Evolutionary conservation across 2,329 filamentous ascomycete genomes (phyloP), one percentile per base, ranked within the genome.

Genomic region (Verticillium albo-atrum): DNA sequence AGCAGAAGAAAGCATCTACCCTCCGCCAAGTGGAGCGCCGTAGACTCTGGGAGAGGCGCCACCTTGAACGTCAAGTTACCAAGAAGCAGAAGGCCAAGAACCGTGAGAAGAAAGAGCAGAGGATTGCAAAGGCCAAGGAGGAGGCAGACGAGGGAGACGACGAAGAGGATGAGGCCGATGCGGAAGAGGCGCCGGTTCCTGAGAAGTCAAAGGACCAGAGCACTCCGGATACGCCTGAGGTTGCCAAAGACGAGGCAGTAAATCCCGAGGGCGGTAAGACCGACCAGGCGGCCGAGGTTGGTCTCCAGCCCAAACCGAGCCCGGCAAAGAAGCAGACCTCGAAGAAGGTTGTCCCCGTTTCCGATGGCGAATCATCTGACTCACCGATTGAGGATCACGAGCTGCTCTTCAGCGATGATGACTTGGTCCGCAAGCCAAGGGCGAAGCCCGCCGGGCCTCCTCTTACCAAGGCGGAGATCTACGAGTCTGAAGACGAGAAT

Each of bases 341-440:
- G 30, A 75, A 74, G 66, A 71, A 76, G 6, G 66, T 72, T 7
- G 71, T 76, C 0, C 66, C 62, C 60, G 75, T 77, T 1, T 82
- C 80, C 0, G 80, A 80, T 6, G 79, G 78, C 34, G 80, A 86
- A 58, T 85, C 83, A 0, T 86, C 83, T 0, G 84, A 86, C 52
- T 85, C 82, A 6, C 85, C 85, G 0, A 76, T 87, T 2, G 78
- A 80, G 35, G 84, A 87, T 61, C 86, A 80, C 77, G 83, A 87
- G 64, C 77, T 80, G 63, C 75, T 85, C 28, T 86, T 85, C 68
- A 83, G 80, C 60, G 80, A 78, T 56, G 84, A 87, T 63, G 83
- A 87, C 65, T 79, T 83, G 70, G 76, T 78, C 0, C 78, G 79
- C 58, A 82, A 82, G 68, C 81, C 79, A 4, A 76, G 78, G 17